Conservation (phyloP, 2,329 filamentous ascomycete species). For the Ophiostoma himal-ulmi region DNA sequence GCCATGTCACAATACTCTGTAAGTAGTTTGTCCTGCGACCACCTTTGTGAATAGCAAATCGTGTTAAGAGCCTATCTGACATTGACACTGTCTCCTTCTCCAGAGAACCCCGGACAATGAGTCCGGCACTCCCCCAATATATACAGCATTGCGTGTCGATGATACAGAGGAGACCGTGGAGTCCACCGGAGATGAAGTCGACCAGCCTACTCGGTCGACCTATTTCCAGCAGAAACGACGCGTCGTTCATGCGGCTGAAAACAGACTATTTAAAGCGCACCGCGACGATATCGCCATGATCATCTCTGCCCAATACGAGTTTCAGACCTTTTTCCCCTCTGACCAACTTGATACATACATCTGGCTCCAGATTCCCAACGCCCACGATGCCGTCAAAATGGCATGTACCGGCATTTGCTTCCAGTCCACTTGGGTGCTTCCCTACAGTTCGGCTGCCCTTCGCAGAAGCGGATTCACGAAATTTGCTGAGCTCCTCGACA, state of each 20-base stretch:
- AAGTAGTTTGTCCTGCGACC: not conserved
- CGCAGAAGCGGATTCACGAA: conserved; percentile 22
- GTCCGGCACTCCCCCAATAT: not conserved
- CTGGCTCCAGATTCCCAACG: conserved; percentile 20
- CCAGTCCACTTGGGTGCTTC: conserved; percentile 23
- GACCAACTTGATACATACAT: conserved; percentile 25
- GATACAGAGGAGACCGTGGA: not conserved
- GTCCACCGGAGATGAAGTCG: not conserved
- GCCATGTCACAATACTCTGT: not conserved
- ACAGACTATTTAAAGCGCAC: not conserved
- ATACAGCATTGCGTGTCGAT: not conserved
- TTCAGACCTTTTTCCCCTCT: conserved; percentile 20
- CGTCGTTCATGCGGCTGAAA: not conserved
- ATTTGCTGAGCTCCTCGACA: not conserved
- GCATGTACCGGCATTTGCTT: conserved; percentile 22
- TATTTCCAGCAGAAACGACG: no score
- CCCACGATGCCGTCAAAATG: conserved; percentile 12
- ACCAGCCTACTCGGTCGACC: not conserved
- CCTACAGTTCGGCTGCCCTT: conserved; percentile 23
- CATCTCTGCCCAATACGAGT: conserved; percentile 24
- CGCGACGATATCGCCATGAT: conserved; percentile 21
- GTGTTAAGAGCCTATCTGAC: not conserved
- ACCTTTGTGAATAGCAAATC: not conserved
- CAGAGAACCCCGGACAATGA: not conserved
- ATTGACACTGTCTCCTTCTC: not conserved